Evolutionary conservation across 2,329 filamentous ascomycete species (phyloP).

Genomic region (Leptosphaerulina australis): DNA sequence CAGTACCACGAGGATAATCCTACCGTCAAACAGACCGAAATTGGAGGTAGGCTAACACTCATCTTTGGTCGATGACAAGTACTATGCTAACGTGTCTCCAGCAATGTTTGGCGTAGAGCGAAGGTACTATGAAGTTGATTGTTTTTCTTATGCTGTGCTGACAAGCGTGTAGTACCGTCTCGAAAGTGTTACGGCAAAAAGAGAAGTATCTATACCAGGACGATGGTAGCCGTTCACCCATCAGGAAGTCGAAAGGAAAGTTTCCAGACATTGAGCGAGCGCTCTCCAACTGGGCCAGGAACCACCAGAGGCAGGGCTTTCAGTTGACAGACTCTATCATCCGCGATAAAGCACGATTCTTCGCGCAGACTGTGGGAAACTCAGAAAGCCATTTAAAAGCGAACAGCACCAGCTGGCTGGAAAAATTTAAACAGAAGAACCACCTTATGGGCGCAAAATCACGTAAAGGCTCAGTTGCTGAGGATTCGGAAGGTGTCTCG

Average conservation of each 20-base stretch:
- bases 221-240: slow-evolving; percentile 77
- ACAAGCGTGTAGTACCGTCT: slow-evolving; percentile 77
- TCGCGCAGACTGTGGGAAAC: slow-evolving; percentile 74
- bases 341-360: slow-evolving; percentile 80
- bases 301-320: slow-evolving; percentile 76
- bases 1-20: slow-evolving; percentile 90
- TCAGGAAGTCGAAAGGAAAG: slow-evolving; percentile 83
- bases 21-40: slow-evolving; percentile 91
- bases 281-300: slow-evolving; percentile 83
- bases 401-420: slow-evolving; percentile 79
- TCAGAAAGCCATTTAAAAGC: slow-evolving; percentile 74
- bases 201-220: slow-evolving; percentile 89
- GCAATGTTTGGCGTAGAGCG: slow-evolving; percentile 93
- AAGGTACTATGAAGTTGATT: slow-evolving; percentile 67
- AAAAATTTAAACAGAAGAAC: slow-evolving; percentile 95
- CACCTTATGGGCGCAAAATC: slow-evolving; percentile 62
- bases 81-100: slow-evolving; percentile 49
- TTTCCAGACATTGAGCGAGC: slow-evolving; percentile 91
- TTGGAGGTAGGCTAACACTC: slow-evolving; percentile 69
- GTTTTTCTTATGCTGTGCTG: slow-evolving; percentile 20
- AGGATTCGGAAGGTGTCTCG: slow-evolving; percentile 70
- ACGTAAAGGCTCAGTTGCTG: slow-evolving; percentile 62
- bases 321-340: slow-evolving; percentile 80
- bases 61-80: neutral
- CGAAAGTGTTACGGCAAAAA: slow-evolving; percentile 91